These are phyloP conservation scores for Iodosphaeria phyllophila DNA, from an alignment of 2,329 filamentous ascomycete species.

Conservation along the genomic window DNA sequence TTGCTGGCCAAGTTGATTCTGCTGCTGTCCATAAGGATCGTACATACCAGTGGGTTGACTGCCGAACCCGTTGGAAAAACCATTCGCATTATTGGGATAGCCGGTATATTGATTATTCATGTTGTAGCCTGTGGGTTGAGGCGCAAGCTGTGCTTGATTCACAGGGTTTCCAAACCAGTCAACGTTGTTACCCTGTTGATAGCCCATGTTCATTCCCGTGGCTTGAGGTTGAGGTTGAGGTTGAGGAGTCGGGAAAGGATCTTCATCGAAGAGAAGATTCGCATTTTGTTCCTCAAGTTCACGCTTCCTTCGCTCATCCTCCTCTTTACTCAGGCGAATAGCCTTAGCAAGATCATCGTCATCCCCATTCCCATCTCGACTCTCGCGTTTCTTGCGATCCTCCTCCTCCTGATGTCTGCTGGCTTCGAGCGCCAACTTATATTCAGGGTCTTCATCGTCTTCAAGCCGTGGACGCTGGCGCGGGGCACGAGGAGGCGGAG, in stretches of 20 bases:
- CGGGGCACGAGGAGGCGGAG: constrained; percentile 19
- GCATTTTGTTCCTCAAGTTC: constrained; percentile 79
- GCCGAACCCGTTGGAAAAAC: constrained; percentile 50
- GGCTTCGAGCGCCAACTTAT: constrained; percentile 76
- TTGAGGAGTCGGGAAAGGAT: constrained; percentile 32
- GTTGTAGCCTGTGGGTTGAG: constrained; percentile 60
- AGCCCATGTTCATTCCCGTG: constrained; percentile 90
- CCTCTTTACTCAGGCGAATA: constrained; percentile 83
- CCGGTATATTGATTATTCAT: constrained; percentile 33
- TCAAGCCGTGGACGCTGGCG: constrained; percentile 27
- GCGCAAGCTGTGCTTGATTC: constrained; percentile 43
- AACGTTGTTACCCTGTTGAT: constrained; percentile 89
- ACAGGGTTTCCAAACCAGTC: constrained; percentile 96
- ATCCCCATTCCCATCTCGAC: constrained; percentile 33
- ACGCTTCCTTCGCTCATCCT: constrained; percentile 74
- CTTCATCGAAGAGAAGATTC: constrained; percentile 75
- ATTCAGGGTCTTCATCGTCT: constrained; percentile 74
- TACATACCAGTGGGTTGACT: constrained; percentile 48
- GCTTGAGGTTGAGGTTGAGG: constrained; percentile 65
- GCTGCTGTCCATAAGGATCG: constrained; percentile 47
- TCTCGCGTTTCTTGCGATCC: constrained; percentile 56
- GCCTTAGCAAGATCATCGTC: constrained; percentile 90
- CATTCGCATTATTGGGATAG: constrained; percentile 35
- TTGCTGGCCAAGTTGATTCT: constrained; percentile 23
- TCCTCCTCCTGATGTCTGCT: constrained; percentile 93